These are phyloP conservation scores for Polyporus arcularius DNA, from an alignment of 768 basidiomycete species.

Conservation along the genomic window DNA sequence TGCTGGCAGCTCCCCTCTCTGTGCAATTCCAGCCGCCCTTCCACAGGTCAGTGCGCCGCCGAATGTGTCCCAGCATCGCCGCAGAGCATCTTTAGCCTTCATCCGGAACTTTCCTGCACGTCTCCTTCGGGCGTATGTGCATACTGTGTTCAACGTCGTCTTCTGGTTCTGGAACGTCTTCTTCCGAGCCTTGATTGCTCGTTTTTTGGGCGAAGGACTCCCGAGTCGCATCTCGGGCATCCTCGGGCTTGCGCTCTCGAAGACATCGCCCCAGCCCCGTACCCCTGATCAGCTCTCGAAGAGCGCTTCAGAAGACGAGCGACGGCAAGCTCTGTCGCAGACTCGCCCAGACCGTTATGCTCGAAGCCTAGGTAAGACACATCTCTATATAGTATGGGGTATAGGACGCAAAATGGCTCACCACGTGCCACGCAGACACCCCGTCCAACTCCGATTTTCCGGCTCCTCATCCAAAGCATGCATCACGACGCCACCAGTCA, in stretches of 20 bases:
- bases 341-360: no score
- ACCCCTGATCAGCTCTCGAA: background rate
- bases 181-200: constrained; percentile 1
- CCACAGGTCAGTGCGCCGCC: no score
- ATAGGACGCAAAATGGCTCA: no score
- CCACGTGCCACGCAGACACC: no score
- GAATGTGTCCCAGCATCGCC: background rate
- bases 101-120: constrained; percentile 10
- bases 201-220: constrained; percentile 7
- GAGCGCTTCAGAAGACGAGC: background rate
- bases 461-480: no score
- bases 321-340: no score
- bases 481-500: no score
- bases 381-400: no score
- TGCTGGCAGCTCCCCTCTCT: no score
- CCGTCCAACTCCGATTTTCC: no score
- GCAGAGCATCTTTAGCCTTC: constrained; percentile 2
- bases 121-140: constrained; percentile 14
- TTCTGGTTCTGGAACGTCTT: constrained; percentile 19
- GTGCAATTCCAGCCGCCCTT: no score
- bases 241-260: constrained; percentile 5
- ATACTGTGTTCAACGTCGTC: constrained; percentile 14
- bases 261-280: constrained; percentile 3
- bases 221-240: constrained; percentile 8
- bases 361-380: no score